These are phyloP conservation scores for Mucor velutinosus DNA, from an alignment of 371 early-diverging fungal species.

Conservation along the genomic window DNA sequence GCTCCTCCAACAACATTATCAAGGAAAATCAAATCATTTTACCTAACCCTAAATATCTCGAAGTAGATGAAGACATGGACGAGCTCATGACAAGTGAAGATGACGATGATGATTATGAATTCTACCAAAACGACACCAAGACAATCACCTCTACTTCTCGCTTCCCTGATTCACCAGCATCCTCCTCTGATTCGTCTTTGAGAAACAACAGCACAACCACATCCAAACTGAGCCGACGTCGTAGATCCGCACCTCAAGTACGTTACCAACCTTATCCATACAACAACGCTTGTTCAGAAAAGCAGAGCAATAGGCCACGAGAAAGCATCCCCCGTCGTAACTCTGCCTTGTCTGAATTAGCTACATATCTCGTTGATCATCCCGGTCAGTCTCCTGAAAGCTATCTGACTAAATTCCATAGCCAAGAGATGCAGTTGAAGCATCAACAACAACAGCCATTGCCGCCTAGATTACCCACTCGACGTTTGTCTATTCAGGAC, in stretches of 20 bases:
- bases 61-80: slow-evolving; percentile 16
- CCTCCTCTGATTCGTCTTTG: slow-evolving; percentile 3
- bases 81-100: slow-evolving; percentile 4
- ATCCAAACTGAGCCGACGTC: slow-evolving; percentile 2
- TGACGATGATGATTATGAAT: neutral
- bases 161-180: slow-evolving; percentile 12
- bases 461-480: slow-evolving; percentile 9
- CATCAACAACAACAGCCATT: neutral
- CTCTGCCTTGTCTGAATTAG: slow-evolving; percentile 36
- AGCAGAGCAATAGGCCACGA: neutral
- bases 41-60: slow-evolving; percentile 14
- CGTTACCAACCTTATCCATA: slow-evolving; percentile 35
- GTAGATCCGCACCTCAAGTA: slow-evolving; percentile 27
- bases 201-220: neutral
- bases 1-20: slow-evolving; percentile 8
- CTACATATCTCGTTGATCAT: slow-evolving; percentile 37
- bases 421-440: neutral
- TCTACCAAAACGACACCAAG: neutral
- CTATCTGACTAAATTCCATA: slow-evolving; percentile 22
- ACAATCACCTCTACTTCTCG: neutral
- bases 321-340: slow-evolving; percentile 10
- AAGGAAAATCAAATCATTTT: slow-evolving; percentile 16
- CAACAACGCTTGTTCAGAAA: neutral
- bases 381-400: slow-evolving; percentile 44
- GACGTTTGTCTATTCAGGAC: slow-evolving; percentile 44